Evolutionary conservation across 192 early-diverging fungal species (phyloP).

Genomic region (Coemansia sp.): DNA sequence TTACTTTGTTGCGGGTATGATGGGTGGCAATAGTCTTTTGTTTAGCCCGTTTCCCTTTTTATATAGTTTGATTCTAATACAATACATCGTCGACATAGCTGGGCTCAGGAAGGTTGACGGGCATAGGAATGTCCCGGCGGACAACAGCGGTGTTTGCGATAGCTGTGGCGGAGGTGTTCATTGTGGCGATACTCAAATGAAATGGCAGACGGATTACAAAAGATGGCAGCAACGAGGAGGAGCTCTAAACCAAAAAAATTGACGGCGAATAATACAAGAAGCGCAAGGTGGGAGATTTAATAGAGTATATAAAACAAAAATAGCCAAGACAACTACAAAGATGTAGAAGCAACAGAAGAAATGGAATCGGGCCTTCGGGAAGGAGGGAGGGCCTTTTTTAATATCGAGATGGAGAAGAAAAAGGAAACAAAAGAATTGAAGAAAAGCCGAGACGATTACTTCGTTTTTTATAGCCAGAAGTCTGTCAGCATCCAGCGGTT

Average conservation of each 20-base stretch:
- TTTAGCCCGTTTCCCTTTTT: background rate
- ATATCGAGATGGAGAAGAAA: background rate
- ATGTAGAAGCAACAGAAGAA: background rate
- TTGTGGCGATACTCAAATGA: background rate
- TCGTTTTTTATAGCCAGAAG: background rate
- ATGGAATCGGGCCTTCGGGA: background rate
- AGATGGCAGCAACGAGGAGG: background rate
- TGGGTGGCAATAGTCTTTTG: background rate
- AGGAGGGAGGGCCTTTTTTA: background rate
- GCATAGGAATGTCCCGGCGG: slow-evolving; percentile 6
- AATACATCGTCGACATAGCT: background rate
- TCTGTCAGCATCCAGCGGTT: no score
- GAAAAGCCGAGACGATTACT: slow-evolving; percentile 8
- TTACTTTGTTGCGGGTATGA: background rate
- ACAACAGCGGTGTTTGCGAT: background rate
- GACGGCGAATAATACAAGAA: background rate
- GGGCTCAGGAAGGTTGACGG: background rate
- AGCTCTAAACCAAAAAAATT: background rate
- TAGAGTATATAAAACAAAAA: background rate
- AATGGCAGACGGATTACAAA: background rate
- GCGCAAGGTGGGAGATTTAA: background rate
- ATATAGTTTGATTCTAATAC: background rate
- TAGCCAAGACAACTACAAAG: background rate
- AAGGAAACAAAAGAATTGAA: background rate
- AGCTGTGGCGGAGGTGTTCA: background rate